phyloP scores from a whole-genome alignment of 371 early-diverging fungal genomes.

The Mycotypha africana region DNA sequence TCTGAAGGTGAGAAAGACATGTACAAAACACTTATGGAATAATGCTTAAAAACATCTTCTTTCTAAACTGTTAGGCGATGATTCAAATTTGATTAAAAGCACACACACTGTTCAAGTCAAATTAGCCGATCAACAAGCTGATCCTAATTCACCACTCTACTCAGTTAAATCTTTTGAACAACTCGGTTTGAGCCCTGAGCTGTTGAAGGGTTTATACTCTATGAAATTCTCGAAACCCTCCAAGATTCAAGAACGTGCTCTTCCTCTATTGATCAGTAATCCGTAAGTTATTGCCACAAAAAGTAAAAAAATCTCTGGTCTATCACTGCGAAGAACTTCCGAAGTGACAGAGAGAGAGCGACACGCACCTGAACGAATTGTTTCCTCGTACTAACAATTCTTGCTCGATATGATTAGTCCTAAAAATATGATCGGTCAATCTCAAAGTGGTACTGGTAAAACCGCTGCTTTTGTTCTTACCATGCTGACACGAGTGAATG shows the following conservation, averaged over 20 bases:
- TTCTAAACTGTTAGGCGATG: too few species aligned
- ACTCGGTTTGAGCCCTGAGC: slow-evolving; percentile 65
- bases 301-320: background rate
- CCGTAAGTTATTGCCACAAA: slow-evolving; percentile 44
- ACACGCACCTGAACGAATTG: too few species aligned
- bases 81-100: slow-evolving; percentile 40
- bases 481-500: slow-evolving; percentile 77
- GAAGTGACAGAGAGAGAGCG: too few species aligned
- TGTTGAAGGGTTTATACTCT: slow-evolving; percentile 90
- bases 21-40: too few species aligned
- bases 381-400: too few species aligned
- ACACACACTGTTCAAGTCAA: slow-evolving; percentile 76
- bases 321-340: too few species aligned
- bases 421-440: slow-evolving; percentile 46
- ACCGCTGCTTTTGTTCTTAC: slow-evolving; percentile 96
- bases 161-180: slow-evolving; percentile 78
- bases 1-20: too few species aligned
- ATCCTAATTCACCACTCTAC: slow-evolving; percentile 73
- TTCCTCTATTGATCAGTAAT: slow-evolving; percentile 78
- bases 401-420: slow-evolving; percentile 29
- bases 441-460: slow-evolving; percentile 65
- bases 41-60: too few species aligned
- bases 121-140: slow-evolving; percentile 73
- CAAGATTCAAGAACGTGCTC: slow-evolving; percentile 94
- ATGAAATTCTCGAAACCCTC: slow-evolving; percentile 93